Conservation (phyloP, 768 basidiomycete species). For the Hygrophorus pudorinus region DNA sequence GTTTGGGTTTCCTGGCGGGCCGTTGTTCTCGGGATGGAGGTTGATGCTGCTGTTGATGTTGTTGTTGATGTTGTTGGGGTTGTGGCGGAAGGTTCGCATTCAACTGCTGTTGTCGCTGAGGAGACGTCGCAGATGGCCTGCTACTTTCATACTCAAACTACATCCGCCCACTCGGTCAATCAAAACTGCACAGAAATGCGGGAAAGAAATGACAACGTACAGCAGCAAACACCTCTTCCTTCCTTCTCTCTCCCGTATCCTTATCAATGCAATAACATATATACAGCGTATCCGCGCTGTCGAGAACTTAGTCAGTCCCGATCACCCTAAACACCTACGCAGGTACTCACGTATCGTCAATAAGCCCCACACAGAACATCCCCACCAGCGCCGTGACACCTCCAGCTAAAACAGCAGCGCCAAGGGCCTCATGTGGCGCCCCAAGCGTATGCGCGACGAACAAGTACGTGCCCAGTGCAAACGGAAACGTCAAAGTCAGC, state of each 20-base stretch:
- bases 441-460: conserved; percentile 77
- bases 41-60: conserved; percentile 3
- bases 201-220: conserved; percentile 18
- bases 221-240: conserved; percentile 32
- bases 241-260: conserved; percentile 27
- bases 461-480: conserved; percentile 74
- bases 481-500: conserved; percentile 71
- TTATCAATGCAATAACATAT: conserved; percentile 43
- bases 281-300: conserved; percentile 34
- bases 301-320: neutral
- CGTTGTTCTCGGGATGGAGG: neutral
- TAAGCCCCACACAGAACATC: conserved; percentile 71
- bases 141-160: conserved; percentile 26
- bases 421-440: conserved; percentile 63
- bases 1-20: conserved; percentile 1
- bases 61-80: conserved; percentile 8
- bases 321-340: neutral
- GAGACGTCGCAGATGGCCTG: conserved; percentile 7
- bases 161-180: neutral
- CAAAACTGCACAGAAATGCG: neutral
- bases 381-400: conserved; percentile 76
- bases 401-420: conserved; percentile 68
- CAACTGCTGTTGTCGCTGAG: conserved; percentile 4
- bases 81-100: conserved; percentile 4
- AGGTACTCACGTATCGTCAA: conserved; percentile 49